Evolutionary conservation across 495 filamentous ascomycete species (phyloP).

Genomic region (Neurospora sp.): DNA sequence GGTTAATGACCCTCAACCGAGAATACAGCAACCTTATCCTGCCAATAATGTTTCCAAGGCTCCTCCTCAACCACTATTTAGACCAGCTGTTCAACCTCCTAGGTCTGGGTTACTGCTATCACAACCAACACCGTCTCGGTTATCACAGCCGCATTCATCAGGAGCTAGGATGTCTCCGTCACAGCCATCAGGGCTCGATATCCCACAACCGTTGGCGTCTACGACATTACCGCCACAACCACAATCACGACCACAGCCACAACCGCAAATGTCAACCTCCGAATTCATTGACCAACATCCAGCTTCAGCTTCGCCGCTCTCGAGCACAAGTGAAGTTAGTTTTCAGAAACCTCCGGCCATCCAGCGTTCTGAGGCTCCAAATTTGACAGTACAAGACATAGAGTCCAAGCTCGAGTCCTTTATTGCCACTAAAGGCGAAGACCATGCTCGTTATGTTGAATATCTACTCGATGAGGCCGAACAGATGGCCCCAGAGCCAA

Average conservation of each 20-base stretch:
- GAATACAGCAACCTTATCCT: neutral
- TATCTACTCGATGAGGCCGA: conserved; percentile 32
- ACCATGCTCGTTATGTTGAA: conserved; percentile 28
- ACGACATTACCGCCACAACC: neutral
- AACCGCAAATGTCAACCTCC: neutral
- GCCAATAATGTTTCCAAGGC: neutral
- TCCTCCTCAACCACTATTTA: neutral
- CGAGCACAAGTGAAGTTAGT: neutral
- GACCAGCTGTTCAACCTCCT: neutral
- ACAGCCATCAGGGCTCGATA: neutral
- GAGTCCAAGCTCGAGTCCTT: conserved; percentile 19
- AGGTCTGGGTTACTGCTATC: neutral
- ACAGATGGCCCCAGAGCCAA: conserved; percentile 21
- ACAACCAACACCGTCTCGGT: neutral
- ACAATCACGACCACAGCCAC: neutral
- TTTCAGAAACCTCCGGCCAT: neutral
- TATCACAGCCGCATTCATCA: neutral
- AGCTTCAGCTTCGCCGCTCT: neutral
- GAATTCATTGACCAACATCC: neutral
- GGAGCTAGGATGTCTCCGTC: neutral
- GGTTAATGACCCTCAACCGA: neutral
- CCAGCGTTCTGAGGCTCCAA: conserved; percentile 25
- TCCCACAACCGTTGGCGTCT: neutral
- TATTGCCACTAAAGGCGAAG: conserved; percentile 21
- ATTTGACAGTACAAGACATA: conserved; percentile 28